Evolutionary conservation across 192 early-diverging fungal genomes (phyloP).

Genomic region (Dissophora ornata): DNA sequence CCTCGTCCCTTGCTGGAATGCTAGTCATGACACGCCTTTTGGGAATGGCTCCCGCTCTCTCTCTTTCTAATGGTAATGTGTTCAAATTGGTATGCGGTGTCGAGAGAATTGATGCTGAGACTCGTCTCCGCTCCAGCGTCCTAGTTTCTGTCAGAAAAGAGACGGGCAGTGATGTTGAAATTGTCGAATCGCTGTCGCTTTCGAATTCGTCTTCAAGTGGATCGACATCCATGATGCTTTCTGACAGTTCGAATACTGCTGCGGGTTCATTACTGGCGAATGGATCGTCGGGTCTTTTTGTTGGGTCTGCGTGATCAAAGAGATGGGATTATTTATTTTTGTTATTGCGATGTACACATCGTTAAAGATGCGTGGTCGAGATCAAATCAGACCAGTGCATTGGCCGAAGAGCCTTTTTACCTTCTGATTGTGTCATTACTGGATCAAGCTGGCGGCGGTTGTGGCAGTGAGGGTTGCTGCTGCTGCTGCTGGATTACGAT

Average conservation of each 20-base stretch:
- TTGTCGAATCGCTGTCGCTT: slow-evolving; percentile 20
- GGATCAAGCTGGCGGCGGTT: background rate
- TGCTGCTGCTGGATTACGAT: too few species aligned
- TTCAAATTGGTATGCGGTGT: slow-evolving; percentile 14
- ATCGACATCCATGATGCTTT: slow-evolving; percentile 30
- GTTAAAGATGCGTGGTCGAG: background rate
- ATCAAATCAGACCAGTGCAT: too few species aligned
- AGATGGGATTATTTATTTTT: too few species aligned
- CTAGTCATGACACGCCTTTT: slow-evolving; percentile 16
- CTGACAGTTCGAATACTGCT: too few species aligned
- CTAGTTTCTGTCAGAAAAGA: slow-evolving; percentile 18
- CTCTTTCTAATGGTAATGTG: slow-evolving; percentile 10
- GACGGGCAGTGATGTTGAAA: slow-evolving; percentile 37
- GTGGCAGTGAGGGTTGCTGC: too few species aligned
- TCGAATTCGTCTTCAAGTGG: background rate
- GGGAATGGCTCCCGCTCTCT: slow-evolving; percentile 10
- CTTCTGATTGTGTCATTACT: slow-evolving; percentile 14
- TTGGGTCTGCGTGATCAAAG: background rate
- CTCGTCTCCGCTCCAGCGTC: slow-evolving; percentile 16
- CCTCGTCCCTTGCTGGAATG: background rate
- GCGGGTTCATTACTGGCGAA: background rate
- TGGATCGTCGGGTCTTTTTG: background rate
- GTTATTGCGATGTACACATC: background rate
- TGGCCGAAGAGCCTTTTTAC: background rate
- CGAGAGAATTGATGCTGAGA: slow-evolving; percentile 10